phyloP scores from a whole-genome alignment of 306 rosid genomes.

The Herpetospermum pedunculosum region DNA sequence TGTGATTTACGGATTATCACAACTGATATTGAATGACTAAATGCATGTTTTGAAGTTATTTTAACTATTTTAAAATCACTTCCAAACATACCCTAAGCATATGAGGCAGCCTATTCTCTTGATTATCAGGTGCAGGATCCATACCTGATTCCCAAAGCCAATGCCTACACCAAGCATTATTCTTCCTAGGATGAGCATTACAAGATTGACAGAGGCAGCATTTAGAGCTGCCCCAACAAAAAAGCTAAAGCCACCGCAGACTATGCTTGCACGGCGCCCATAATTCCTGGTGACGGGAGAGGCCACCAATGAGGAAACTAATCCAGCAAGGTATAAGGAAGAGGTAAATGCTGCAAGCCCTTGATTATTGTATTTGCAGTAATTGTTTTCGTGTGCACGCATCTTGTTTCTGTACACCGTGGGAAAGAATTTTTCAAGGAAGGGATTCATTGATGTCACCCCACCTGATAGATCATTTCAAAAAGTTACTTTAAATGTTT shows the following conservation, averaged over 20 bases:
- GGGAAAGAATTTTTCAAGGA: conserved; percentile 63
- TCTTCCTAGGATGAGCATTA: conserved; percentile 69
- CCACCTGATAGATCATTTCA: conserved; percentile 55
- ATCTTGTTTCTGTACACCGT: conserved; percentile 40
- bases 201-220: conserved; percentile 49
- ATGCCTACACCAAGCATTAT: conserved; percentile 94
- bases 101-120: background rate
- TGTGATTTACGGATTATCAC: too few species aligned
- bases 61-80: too few species aligned
- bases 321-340: conserved; percentile 76
- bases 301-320: conserved; percentile 61
- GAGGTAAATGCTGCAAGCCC: conserved; percentile 88
- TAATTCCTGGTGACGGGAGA: conserved; percentile 65
- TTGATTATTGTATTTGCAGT: conserved; percentile 84
- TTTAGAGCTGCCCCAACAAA: conserved; percentile 58
- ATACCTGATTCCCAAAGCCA: conserved; percentile 92
- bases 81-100: too few species aligned
- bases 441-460: conserved; percentile 88
- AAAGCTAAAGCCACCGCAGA: conserved; percentile 64
- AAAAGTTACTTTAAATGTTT: background rate
- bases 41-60: too few species aligned
- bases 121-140: background rate
- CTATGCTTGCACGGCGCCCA: conserved; percentile 65
- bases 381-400: conserved; percentile 70
- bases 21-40: too few species aligned